Percentiles rank a stretch among this genome's conserved stretches.
Conservation (phyloP, 805 yeast species). For the Candida pseudoglaebosa region DNA sequence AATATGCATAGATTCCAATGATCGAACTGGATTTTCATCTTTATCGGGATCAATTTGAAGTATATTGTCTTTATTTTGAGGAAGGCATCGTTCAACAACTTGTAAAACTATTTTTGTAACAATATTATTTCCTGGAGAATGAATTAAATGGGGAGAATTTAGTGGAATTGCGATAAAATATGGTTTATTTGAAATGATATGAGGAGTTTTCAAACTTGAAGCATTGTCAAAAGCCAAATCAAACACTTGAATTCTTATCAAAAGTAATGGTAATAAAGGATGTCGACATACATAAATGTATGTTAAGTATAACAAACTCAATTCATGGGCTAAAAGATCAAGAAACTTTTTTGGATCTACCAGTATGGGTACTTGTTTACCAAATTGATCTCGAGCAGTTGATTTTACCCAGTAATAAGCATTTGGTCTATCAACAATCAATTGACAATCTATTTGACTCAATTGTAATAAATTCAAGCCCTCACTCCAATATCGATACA, state of each 20-base stretch:
- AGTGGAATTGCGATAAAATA: slow-evolving; percentile 63
- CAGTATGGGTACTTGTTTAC: slow-evolving; percentile 27
- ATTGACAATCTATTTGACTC: slow-evolving; percentile 67
- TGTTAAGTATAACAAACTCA: slow-evolving; percentile 52
- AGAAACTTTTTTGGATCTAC: slow-evolving; percentile 52
- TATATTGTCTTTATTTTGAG: slow-evolving; percentile 42
- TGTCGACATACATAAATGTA: slow-evolving; percentile 66
- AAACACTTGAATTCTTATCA: slow-evolving; percentile 66
- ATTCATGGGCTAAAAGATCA: slow-evolving; percentile 40
- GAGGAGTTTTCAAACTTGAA: slow-evolving; percentile 25
- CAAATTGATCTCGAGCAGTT: slow-evolving; percentile 35
- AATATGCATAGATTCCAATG: slow-evolving; percentile 54
- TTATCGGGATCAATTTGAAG: slow-evolving; percentile 33
- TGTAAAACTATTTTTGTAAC: slow-evolving; percentile 56
- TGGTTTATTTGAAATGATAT: slow-evolving; percentile 53
- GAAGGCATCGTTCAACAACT: slow-evolving; percentile 51
- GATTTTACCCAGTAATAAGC: slow-evolving; percentile 46
- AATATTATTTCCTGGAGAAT: slow-evolving; percentile 41
- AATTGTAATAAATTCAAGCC: slow-evolving; percentile 64
- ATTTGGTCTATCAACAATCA: slow-evolving; percentile 56
- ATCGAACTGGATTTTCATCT: slow-evolving; percentile 33
- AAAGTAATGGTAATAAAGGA: slow-evolving; percentile 55
- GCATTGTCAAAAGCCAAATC: slow-evolving; percentile 32
- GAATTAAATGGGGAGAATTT: slow-evolving; percentile 64
- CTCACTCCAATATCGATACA: slow-evolving; percentile 47